These are phyloP conservation scores for Lanmaoa pseudosensibilis DNA, from an alignment of 768 basidiomycete genomes.

Conservation along the genomic window DNA sequence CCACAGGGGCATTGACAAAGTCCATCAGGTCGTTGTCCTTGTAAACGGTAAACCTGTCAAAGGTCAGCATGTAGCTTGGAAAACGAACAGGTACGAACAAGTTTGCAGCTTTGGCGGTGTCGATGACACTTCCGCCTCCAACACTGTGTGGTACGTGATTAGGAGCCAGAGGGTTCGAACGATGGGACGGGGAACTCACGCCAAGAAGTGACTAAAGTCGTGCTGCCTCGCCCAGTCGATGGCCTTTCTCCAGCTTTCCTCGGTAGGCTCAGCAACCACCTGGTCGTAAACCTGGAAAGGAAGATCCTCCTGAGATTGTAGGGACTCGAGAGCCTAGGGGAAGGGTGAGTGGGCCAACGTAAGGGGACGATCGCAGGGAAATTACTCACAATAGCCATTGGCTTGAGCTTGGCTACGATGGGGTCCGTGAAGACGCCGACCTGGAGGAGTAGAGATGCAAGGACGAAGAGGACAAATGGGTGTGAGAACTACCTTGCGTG, in stretches of 20 bases:
- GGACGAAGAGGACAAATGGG: constrained; percentile 1
- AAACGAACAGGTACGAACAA: constrained; percentile 48
- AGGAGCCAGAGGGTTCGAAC: neutral
- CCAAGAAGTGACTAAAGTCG: constrained; percentile 91
- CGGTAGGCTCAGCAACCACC: constrained; percentile 89
- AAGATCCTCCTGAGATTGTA: constrained; percentile 76
- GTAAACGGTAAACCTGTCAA: constrained; percentile 78
- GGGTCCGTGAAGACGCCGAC: constrained; percentile 94
- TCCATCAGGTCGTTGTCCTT: constrained; percentile 91
- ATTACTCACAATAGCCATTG: constrained; percentile 73
- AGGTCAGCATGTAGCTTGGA: neutral
- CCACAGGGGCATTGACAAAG: constrained; percentile 95
- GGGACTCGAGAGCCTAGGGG: constrained; percentile 66
- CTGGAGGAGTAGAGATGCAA: constrained; percentile 39
- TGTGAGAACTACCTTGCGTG: constrained; percentile 59
- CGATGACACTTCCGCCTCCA: constrained; percentile 93
- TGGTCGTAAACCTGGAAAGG: constrained; percentile 80
- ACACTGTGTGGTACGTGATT: constrained; percentile 47
- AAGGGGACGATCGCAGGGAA: neutral
- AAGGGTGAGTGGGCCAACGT: neutral
- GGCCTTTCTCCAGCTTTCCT: constrained; percentile 84
- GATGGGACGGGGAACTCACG: constrained; percentile 48
- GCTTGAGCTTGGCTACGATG: constrained; percentile 74
- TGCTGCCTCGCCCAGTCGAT: constrained; percentile 85
- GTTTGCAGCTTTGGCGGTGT: constrained; percentile 95